Evolutionary conservation across 768 basidiomycete species (phyloP), one percentile per base, ranked within the genome.

Genomic region (Ramaria rubella): DNA sequence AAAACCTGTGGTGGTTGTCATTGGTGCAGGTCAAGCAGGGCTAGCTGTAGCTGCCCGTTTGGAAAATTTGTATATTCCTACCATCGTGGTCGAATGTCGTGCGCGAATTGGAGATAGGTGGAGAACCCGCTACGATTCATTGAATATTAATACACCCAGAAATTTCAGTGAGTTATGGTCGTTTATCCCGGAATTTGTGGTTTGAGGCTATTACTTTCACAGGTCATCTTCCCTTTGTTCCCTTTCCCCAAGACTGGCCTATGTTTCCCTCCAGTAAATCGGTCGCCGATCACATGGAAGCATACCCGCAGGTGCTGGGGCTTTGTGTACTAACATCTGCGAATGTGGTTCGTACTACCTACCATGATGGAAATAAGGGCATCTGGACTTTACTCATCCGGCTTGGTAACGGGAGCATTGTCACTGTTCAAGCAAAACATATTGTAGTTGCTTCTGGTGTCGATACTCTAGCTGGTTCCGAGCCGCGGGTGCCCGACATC

Each of bases 1-100:
- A 24, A 38, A 54, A 21, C 34, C 59, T 5, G 27, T 31, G 4
- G 66, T 70, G 26, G 64, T 63, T 9, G 54, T 70, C 31, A 61
- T 69, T 53, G 75, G 77, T 34, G 79, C 75, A 8, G 80, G 80
- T 8, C 78, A 80, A 1, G 72, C 75, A 1, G 80, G 80, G 2
- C 64, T 81, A 3, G 75, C 67, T 15, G 57, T 76, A 5, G 77
- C 71, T 0, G 77, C 77, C 4, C 71, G 76, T 2, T 69, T 78
- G 54, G 69, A 71, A 57, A 67, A 73, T 34, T 69, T 75, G 68
- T 61, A 69, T 6, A 71, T 77, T 8, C 65, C 62, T 1, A 52
- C 54, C 64, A 7, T 34, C 53, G 1, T 67, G 15, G 26, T 54
- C 9, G 52, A 54, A 23, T 23, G 24, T 7, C n/a, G 29, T 6